Conservation (phyloP, 768 basidiomycete genomes). For the Pisolithus albus region DNA sequence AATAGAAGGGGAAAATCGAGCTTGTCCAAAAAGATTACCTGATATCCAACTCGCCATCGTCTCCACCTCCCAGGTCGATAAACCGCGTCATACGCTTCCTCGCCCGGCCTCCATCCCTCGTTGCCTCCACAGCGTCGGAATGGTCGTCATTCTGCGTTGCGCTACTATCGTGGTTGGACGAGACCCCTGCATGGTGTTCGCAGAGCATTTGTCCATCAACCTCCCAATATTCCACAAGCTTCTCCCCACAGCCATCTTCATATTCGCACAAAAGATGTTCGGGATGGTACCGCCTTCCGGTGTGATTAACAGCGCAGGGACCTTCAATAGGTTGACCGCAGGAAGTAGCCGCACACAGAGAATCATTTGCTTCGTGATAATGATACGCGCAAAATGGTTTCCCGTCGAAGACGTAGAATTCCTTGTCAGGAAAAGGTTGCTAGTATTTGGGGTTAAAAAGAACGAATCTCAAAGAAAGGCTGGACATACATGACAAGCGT, state of each 20-base stretch:
- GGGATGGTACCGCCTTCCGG: constrained; percentile 78
- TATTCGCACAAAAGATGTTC: constrained; percentile 85
- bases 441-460: constrained; percentile 23
- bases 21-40: constrained; percentile 21
- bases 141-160: constrained; percentile 15
- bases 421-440: constrained; percentile 87
- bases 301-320: constrained; percentile 81
- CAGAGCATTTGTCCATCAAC: constrained; percentile 81
- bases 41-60: constrained; percentile 24
- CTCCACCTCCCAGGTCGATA: constrained; percentile 53
- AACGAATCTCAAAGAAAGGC: background rate
- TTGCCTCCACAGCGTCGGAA: constrained; percentile 4
- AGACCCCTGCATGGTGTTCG: constrained; percentile 60
- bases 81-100: constrained; percentile 76
- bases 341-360: constrained; percentile 68
- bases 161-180: constrained; percentile 19
- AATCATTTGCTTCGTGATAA: constrained; percentile 88
- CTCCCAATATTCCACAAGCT: constrained; percentile 82
- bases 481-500: constrained; percentile 61
- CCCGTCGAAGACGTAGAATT: constrained; percentile 87
- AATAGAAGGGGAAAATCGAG: constrained; percentile 1
- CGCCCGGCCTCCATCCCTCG: constrained; percentile 40
- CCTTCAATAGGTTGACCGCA: constrained; percentile 93
- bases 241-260: constrained; percentile 45
- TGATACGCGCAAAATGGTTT: constrained; percentile 89